Evolutionary conservation across 805 yeast species (phyloP).

Genomic region (Lachancea dasiensis): DNA sequence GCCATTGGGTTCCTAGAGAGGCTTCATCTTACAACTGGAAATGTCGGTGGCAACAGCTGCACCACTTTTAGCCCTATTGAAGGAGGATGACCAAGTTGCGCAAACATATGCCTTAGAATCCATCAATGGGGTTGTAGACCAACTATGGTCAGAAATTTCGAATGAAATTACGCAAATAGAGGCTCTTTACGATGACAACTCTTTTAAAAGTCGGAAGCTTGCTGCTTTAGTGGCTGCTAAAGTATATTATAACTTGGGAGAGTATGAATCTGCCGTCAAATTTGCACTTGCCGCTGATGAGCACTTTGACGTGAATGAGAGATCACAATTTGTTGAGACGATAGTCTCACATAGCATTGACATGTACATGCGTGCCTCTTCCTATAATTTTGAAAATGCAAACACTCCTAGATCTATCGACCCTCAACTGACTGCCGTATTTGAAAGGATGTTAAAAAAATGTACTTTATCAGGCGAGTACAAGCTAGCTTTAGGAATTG

Average conservation of each 20-base stretch:
- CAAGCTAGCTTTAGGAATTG: constrained; percentile 81
- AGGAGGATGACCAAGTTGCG: constrained; percentile 71
- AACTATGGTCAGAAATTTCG: constrained; percentile 96
- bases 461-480: constrained; percentile 68
- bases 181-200: constrained; percentile 79
- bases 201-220: constrained; percentile 66
- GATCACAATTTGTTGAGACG: constrained; percentile 86
- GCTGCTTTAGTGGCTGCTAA: constrained; percentile 93
- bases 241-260: constrained; percentile 87
- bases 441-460: constrained; percentile 80
- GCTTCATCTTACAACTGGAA: neutral
- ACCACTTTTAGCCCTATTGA: constrained; percentile 82
- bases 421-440: constrained; percentile 57
- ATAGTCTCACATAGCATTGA: constrained; percentile 91
- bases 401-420: constrained; percentile 41
- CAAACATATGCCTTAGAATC: constrained; percentile 82
- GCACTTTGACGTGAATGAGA: constrained; percentile 63
- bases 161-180: constrained; percentile 84
- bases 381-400: constrained; percentile 38
- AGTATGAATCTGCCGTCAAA: constrained; percentile 82
- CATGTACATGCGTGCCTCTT: constrained; percentile 64
- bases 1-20: no score
- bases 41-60: constrained; percentile 74
- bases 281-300: constrained; percentile 82
- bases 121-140: constrained; percentile 76